Percentiles rank a stretch among this genome's conserved stretches.
Evolutionary conservation across 148 eudicot genomes (phyloP).

Genomic region (Chenopodium album): DNA sequence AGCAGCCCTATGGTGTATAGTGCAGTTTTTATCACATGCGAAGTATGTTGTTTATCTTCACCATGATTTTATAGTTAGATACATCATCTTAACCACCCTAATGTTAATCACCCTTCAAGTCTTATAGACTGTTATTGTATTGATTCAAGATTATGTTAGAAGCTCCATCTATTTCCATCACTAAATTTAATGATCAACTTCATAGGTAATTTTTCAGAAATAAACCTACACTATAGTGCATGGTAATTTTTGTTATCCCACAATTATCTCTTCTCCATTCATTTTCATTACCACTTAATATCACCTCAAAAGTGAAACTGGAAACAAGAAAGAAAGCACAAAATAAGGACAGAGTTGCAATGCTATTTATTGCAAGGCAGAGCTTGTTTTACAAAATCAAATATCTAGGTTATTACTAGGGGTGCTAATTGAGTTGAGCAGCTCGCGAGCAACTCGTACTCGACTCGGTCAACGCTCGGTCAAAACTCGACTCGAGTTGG

Average conservation of each 20-base stretch:
- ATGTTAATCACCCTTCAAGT: not conserved
- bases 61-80: not conserved
- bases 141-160: not conserved
- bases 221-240: not conserved
- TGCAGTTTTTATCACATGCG: not conserved
- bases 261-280: not conserved
- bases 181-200: too few species aligned
- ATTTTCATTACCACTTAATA: not conserved
- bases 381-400: not conserved
- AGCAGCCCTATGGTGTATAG: not conserved
- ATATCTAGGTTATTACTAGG: too few species aligned
- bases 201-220: not conserved
- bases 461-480: too few species aligned
- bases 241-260: not conserved
- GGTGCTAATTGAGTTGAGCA: too few species aligned
- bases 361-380: not conserved
- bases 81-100: not conserved
- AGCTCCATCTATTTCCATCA: not conserved
- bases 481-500: too few species aligned
- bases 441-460: too few species aligned
- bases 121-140: not conserved
- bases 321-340: not conserved
- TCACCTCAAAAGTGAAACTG: not conserved
- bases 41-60: not conserved
- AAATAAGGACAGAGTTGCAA: not conserved